phyloP scores from a whole-genome alignment of 176 grass and related monocot species.

The Triticum timopheevii region DNA sequence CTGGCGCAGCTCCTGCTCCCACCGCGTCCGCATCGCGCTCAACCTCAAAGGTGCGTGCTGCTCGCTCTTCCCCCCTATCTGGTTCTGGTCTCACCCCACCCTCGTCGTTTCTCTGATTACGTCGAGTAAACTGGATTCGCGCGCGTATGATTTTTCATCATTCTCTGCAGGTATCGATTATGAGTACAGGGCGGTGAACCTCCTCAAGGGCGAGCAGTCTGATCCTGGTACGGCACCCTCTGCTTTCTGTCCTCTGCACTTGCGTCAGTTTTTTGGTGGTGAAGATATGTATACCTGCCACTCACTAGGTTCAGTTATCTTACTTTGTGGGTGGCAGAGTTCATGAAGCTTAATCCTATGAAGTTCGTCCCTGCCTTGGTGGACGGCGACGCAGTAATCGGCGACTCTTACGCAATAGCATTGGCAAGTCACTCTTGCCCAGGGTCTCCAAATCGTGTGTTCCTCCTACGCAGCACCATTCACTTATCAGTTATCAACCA shows the following conservation, averaged over 20 bases:
- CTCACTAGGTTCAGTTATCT: neutral
- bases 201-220: constrained; percentile 53
- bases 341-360: constrained; percentile 54
- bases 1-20: constrained; percentile 61
- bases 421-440: constrained; percentile 18
- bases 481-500: neutral
- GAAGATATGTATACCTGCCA: neutral
- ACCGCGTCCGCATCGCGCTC: constrained; percentile 65
- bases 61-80: no score
- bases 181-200: constrained; percentile 58
- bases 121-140: neutral
- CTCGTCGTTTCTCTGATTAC: neutral
- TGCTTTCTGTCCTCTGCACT: neutral
- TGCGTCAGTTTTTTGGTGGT: neutral
- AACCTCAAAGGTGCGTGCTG: constrained; percentile 59
- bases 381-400: constrained; percentile 8
- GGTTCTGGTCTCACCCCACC: neutral
- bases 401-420: constrained; percentile 44
- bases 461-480: neutral
- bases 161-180: constrained; percentile 28
- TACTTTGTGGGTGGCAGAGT: constrained; percentile 34
- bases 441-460: neutral
- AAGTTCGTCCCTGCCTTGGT: constrained; percentile 44
- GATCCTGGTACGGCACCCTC: constrained; percentile 35
- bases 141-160: no score